A percentile compares a stretch with the other conserved stretches of the same genome.
Evolutionary conservation across 2,329 filamentous ascomycete genomes (phyloP).

Genomic region (Fusarium sp.): DNA sequence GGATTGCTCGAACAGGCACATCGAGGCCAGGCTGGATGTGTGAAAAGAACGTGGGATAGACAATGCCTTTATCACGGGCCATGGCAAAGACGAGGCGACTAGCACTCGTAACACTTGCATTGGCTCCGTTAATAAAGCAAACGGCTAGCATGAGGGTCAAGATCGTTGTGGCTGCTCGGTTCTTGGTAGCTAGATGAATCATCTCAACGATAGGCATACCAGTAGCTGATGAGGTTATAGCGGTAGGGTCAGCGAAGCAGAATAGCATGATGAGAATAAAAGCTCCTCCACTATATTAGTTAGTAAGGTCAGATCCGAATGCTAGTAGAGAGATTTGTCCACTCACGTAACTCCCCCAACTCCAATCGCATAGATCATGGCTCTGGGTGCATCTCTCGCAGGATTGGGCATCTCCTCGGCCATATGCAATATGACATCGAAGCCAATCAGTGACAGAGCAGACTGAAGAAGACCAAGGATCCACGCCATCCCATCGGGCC

Average conservation of each 20-base stretch:
- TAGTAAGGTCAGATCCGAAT: neutral
- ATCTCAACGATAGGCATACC: slow-evolving; percentile 63
- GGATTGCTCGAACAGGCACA: slow-evolving; percentile 15
- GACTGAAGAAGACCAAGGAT: slow-evolving; percentile 62
- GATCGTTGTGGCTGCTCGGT: slow-evolving; percentile 56
- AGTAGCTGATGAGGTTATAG: slow-evolving; percentile 54
- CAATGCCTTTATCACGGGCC: slow-evolving; percentile 29
- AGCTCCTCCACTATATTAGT: slow-evolving; percentile 47
- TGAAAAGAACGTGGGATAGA: slow-evolving; percentile 14
- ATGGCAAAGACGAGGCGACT: slow-evolving; percentile 58
- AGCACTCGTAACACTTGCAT: slow-evolving; percentile 59
- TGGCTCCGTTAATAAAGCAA: slow-evolving; percentile 62
- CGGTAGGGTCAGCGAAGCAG: slow-evolving; percentile 55
- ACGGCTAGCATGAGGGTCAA: slow-evolving; percentile 58
- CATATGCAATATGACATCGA: slow-evolving; percentile 62
- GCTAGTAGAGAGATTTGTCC: fast-evolving
- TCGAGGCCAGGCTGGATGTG: slow-evolving; percentile 20
- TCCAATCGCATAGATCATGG: slow-evolving; percentile 60
- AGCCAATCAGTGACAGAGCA: slow-evolving; percentile 56
- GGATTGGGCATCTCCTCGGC: slow-evolving; percentile 63
- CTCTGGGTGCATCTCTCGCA: slow-evolving; percentile 57
- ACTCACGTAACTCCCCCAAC: slow-evolving; percentile 60
- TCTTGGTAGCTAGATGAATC: slow-evolving; percentile 59
- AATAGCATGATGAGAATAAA: slow-evolving; percentile 61
- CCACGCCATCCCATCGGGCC: slow-evolving; percentile 63